A percentile compares a stretch with the other conserved stretches of the same genome.
phyloP scores from a whole-genome alignment of 108 stramenopile species.

The Discostella stelligeroides region DNA sequence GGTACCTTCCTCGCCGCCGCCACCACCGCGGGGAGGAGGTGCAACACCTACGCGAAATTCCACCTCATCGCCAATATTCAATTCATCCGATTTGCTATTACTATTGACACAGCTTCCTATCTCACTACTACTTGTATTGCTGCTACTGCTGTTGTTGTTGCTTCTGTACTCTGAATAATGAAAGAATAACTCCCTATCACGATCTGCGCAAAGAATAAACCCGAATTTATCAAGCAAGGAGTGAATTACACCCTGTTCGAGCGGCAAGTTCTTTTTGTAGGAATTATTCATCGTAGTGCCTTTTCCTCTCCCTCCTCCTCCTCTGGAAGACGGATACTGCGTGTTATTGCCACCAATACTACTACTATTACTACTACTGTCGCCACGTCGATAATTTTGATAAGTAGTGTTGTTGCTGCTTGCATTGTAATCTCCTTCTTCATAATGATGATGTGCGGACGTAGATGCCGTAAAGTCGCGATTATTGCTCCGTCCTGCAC shows the following conservation, averaged over 20 bases:
- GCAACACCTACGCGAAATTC: slow-evolving; percentile 56
- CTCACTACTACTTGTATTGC: too few relatives aligned
- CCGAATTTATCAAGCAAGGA: slow-evolving; percentile 71
- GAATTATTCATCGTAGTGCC: neutral
- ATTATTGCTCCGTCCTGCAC: too few relatives aligned
- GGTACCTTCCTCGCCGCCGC: slow-evolving; percentile 6
- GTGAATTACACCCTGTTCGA: slow-evolving; percentile 71
- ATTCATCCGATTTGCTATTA: slow-evolving; percentile 34
- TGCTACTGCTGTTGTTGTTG: slow-evolving; percentile 5
- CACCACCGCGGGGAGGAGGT: slow-evolving; percentile 8
- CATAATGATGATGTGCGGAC: too few relatives aligned
- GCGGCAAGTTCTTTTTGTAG: slow-evolving; percentile 31
- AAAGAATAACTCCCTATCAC: slow-evolving; percentile 78
- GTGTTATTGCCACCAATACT: neutral
- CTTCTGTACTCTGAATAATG: slow-evolving; percentile 56
- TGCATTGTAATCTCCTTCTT: neutral
- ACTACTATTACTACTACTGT: neutral
- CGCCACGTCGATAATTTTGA: neutral
- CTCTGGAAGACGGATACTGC: neutral
- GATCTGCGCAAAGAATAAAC: slow-evolving; percentile 81
- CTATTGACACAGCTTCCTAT: slow-evolving; percentile 28
- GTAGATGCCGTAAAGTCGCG: too few relatives aligned
- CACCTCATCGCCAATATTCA: slow-evolving; percentile 72
- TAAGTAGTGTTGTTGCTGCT: neutral
- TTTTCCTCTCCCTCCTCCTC: too few relatives aligned